Conservation (phyloP, 306 rosid genomes). For the Sphenostylis stenocarpa region DNA sequence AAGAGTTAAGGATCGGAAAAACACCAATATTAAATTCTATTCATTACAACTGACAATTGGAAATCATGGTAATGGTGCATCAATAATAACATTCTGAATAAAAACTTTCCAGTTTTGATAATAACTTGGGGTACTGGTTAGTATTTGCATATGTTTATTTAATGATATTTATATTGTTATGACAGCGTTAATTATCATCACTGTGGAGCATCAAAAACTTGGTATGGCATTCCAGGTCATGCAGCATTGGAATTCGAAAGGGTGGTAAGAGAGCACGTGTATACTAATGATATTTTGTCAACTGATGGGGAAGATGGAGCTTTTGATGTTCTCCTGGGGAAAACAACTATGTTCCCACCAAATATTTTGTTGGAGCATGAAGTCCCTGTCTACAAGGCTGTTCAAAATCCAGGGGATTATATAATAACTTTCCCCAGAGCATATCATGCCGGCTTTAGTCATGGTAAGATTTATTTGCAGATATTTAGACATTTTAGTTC, state of each 20-base stretch:
- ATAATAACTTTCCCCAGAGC: slow-evolving; percentile 81
- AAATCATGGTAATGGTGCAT: not conserved
- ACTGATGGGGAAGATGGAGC: slow-evolving; percentile 75
- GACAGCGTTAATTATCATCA: slow-evolving; percentile 81
- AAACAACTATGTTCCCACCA: slow-evolving; percentile 86
- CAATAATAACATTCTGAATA: not conserved
- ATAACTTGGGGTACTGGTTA: not conserved
- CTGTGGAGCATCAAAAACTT: slow-evolving; percentile 90
- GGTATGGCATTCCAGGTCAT: slow-evolving; percentile 85
- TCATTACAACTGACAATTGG: not conserved
- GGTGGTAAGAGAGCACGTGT: slow-evolving; percentile 69
- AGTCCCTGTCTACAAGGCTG: slow-evolving; percentile 82
- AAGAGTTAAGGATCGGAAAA: not conserved
- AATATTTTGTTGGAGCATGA: slow-evolving; percentile 63
- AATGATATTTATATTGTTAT: slow-evolving; percentile 18
- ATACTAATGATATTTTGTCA: slow-evolving; percentile 62
- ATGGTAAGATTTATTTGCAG: slow-evolving; percentile 44
- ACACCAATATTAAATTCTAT: not conserved
- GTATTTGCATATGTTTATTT: not conserved
- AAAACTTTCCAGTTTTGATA: not conserved
- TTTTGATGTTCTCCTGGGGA: slow-evolving; percentile 72
- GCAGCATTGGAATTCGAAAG: slow-evolving; percentile 75
- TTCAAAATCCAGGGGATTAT: slow-evolving; percentile 83
- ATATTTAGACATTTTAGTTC: not conserved
- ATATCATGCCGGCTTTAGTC: slow-evolving; percentile 87